These are phyloP conservation scores for Auriscalpium microsporum DNA, from an alignment of 768 basidiomycete species.

Conservation along the genomic window DNA sequence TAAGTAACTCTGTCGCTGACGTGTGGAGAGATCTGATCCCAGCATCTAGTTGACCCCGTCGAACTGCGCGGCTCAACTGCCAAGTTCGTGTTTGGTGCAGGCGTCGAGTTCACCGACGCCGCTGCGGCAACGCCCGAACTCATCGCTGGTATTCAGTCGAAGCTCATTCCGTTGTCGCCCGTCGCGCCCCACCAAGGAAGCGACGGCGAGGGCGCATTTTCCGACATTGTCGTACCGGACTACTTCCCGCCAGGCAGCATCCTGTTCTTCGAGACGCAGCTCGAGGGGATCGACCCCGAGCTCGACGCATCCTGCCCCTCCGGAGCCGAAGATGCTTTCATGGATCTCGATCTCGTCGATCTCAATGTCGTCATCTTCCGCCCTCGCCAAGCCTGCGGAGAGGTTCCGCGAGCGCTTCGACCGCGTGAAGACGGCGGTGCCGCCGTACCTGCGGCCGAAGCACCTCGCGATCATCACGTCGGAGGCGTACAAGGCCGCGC, in stretches of 20 bases:
- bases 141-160: constrained; percentile 66
- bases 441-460: constrained; percentile 89
- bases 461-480: constrained; percentile 91
- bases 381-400: constrained; percentile 53
- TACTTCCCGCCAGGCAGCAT: constrained; percentile 93
- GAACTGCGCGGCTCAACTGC: constrained; percentile 74
- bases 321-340: constrained; percentile 67
- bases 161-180: constrained; percentile 52
- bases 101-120: constrained; percentile 57
- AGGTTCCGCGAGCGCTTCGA: constrained; percentile 92
- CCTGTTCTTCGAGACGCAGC: constrained; percentile 84
- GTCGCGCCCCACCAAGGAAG: constrained; percentile 51
- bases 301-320: constrained; percentile 69
- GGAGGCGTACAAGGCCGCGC: constrained; percentile 87
- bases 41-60: constrained; percentile 68
- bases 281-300: constrained; percentile 59
- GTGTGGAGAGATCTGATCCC: background rate
- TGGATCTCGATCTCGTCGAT: constrained; percentile 70
- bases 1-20: constrained; percentile 29
- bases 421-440: constrained; percentile 59
- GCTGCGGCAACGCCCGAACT: constrained; percentile 37
- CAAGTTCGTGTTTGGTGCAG: constrained; percentile 75
- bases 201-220: constrained; percentile 61
- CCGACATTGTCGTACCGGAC: constrained; percentile 78
- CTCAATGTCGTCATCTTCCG: constrained; percentile 85